Base-by-base conservation (phyloP, 768 basidiomycete species). In the Tephrocybe sp. region DNA sequence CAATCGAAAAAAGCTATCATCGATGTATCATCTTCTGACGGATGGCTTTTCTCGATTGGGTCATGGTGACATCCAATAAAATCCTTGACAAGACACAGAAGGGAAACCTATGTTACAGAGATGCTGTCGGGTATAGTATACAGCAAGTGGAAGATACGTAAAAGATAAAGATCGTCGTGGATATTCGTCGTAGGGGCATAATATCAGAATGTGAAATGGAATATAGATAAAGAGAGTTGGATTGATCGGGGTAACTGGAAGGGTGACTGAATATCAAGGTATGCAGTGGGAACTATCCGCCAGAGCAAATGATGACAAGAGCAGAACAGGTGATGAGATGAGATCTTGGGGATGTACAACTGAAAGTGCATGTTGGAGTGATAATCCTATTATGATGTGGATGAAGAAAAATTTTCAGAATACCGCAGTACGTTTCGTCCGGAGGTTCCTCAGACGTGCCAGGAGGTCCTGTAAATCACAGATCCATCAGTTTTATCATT, bases 361-460 rank as follows among this genome's bases (percentile, higher is more conserved):
- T 13, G 26, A 21, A 25, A 12, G 15, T 18, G 43, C 28, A 12
- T 28, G 27, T 8, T 25, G 25, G 28, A 28, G 22, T 9, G 18
- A 21, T 21, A 22, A 31, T 24, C 37, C 28, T 36, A 18, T 24
- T 26, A 47, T 35, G 30, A 41, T 53, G 32, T 39, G 26, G 34
- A 41, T 43, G 34, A 32, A 39, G 12, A 26, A n/a, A n/a, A 30
- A 24, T 2, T n/a, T 25, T 56, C 50, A 64, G 43, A 56, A 56
- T 38, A 64, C 39, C 5, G 64, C 64, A 48, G 63, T 59, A 25
- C 80, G 80, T 68, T 78, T 82, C 55, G 72, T 70, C 58, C 75
- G 81, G 50, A 86, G 69, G 27, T 70, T 78, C 57, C 80, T 72
- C 47, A 86, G 69, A 47, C 73, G 78, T 51, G 74, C 69, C 53